Conservation (phyloP, 2,329 filamentous ascomycete genomes). For the Epichloe sibirici region DNA sequence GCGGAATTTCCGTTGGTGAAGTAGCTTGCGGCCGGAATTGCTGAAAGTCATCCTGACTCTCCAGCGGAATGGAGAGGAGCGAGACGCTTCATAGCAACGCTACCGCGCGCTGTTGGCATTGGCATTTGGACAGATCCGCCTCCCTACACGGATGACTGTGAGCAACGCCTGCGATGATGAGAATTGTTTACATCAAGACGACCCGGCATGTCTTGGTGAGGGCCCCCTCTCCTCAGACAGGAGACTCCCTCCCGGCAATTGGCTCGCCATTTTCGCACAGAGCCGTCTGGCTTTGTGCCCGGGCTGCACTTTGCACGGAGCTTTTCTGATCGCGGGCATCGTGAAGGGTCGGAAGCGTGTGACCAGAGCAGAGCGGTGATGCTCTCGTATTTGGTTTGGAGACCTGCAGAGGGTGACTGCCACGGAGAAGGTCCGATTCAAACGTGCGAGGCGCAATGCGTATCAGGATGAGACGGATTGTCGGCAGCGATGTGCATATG, state of each 20-base stretch:
- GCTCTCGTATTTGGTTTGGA: background rate
- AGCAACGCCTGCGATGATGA: too few species aligned
- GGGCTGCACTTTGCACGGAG: background rate
- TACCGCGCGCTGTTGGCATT: too few species aligned
- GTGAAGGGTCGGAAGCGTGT: background rate
- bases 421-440: background rate
- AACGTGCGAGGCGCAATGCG: background rate
- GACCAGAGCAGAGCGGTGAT: background rate
- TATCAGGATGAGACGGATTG: constrained; percentile 1
- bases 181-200: too few species aligned
- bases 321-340: background rate
- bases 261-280: background rate
- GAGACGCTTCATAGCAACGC: too few species aligned
- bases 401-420: background rate
- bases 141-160: too few species aligned
- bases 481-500: constrained; percentile 4
- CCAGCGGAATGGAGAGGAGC: too few species aligned
- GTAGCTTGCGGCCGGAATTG: too few species aligned
- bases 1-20: too few species aligned
- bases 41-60: too few species aligned
- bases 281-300: background rate
- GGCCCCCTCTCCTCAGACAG: background rate
- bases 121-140: too few species aligned
- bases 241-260: background rate
- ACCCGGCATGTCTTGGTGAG: background rate